These are phyloP conservation scores for Cyclostephanos tholiformis DNA, from an alignment of 108 stramenopile genomes.

Conservation along the genomic window DNA sequence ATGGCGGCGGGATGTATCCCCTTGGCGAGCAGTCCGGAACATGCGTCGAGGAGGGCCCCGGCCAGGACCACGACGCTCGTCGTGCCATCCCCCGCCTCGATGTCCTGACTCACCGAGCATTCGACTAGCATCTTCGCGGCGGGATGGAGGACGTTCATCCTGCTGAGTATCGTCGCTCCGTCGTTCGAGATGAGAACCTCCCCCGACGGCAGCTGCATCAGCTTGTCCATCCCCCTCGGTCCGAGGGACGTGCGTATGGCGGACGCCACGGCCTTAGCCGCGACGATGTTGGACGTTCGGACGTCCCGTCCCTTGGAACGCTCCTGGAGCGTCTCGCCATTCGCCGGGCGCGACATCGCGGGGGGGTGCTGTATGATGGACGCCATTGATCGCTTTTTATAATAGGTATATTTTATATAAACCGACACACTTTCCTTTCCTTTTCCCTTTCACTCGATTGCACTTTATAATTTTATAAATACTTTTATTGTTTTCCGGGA, in stretches of 20 bases:
- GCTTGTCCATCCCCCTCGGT: conserved; percentile 99
- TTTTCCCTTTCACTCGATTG: no score
- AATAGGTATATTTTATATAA: no score
- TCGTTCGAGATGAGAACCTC: conserved; percentile 98
- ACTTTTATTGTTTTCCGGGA: no score
- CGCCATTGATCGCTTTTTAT: no score
- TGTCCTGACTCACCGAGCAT: conserved; percentile 96
- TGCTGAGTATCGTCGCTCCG: conserved; percentile 96
- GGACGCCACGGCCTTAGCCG: conserved; percentile 98
- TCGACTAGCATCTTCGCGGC: conserved; percentile 99
- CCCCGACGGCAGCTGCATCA: conserved; percentile 90
- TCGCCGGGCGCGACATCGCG: conserved; percentile 9
- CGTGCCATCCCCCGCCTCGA: conserved; percentile 98
- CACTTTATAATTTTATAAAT: no score
- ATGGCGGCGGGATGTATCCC: conserved; percentile 98
- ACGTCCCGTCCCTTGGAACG: conserved; percentile 95
- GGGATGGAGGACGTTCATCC: conserved; percentile 98
- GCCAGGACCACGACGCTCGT: conserved; percentile 96
- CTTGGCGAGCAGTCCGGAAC: conserved; percentile 75
- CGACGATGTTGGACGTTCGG: conserved; percentile 95
- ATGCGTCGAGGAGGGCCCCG: conserved; percentile 95
- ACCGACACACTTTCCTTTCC: no score
- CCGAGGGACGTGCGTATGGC: conserved; percentile 96
- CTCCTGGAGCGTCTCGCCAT: conserved; percentile 84
- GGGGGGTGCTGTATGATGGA: no score